Percentiles rank a stretch among this genome's conserved stretches.
These are phyloP conservation scores for Phaeosphaeria sp. DNA, from an alignment of 2,329 filamentous ascomycete genomes.

Conservation along the genomic window DNA sequence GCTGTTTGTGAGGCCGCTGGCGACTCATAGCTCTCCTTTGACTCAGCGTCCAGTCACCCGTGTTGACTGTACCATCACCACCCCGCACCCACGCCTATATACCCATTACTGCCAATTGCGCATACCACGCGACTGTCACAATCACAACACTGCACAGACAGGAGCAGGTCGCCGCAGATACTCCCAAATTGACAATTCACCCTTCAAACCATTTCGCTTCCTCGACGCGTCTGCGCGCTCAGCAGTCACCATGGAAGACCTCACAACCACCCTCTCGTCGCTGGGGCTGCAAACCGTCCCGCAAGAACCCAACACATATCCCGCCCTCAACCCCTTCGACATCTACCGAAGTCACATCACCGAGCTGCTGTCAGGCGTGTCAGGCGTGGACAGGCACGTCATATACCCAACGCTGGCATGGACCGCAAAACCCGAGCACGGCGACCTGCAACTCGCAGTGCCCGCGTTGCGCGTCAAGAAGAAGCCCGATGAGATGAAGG, in stretches of 20 bases:
- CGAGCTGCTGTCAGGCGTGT: conserved; percentile 70
- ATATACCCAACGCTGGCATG: conserved; percentile 80
- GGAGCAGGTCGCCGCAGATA: conserved; percentile 10
- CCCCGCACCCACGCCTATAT: conserved; percentile 13
- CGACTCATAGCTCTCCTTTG: conserved; percentile 40
- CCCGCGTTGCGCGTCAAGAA: conserved; percentile 79
- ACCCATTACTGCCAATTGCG: conserved; percentile 2
- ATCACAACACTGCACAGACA: not conserved
- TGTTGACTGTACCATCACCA: conserved; percentile 2
- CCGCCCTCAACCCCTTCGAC: conserved; percentile 77
- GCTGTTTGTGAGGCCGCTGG: conserved; percentile 39
- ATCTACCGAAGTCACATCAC: conserved; percentile 81
- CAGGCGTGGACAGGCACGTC: conserved; percentile 72
- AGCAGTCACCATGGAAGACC: conserved; percentile 42
- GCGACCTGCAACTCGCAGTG: conserved; percentile 79
- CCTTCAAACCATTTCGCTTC: conserved; percentile 27
- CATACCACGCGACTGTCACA: conserved; percentile 1
- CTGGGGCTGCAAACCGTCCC: conserved; percentile 50
- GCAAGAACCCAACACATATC: conserved; percentile 57
- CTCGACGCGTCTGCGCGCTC: conserved; percentile 35
- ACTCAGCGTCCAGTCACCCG: conserved; percentile 25
- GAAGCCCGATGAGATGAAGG: conserved; percentile 65
- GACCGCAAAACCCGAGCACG: conserved; percentile 81
- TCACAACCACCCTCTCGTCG: conserved; percentile 44
- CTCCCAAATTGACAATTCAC: conserved; percentile 21